Percentiles rank a stretch among this genome's conserved stretches.
These are phyloP conservation scores for Endocarpon pusillum DNA, from an alignment of 495 filamentous ascomycete genomes.

Conservation along the genomic window DNA sequence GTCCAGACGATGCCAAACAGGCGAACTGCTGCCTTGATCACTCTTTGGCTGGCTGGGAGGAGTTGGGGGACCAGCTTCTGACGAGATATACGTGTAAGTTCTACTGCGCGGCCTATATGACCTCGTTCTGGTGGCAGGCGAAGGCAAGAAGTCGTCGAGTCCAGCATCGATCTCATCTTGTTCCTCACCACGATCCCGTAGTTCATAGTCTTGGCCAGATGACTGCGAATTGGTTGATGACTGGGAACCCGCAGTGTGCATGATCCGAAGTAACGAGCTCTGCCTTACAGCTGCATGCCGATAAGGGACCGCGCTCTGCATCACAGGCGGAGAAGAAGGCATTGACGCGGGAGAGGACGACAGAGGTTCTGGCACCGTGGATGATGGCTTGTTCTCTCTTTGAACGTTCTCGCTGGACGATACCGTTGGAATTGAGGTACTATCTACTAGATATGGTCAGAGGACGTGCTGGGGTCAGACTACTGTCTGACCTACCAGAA, in stretches of 20 bases:
- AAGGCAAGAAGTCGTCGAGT: not conserved
- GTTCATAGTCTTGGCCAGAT: not conserved
- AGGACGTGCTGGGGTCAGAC: too few species aligned
- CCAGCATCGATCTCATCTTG: not conserved
- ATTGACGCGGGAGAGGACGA: not conserved
- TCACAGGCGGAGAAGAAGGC: not conserved
- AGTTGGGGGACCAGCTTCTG: not conserved
- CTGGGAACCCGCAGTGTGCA: slow-evolving; percentile 1
- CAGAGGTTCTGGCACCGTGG: not conserved
- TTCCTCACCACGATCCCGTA: too few species aligned
- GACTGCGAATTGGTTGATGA: not conserved
- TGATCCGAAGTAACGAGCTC: not conserved
- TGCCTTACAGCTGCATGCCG: slow-evolving; percentile 1
- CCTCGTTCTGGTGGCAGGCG: not conserved
- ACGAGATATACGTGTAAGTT: not conserved
- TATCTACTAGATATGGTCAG: too few species aligned
- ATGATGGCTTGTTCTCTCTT: not conserved
- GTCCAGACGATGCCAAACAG: too few species aligned
- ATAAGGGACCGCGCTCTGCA: not conserved
- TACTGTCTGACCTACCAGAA: too few species aligned
- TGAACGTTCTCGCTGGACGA: not conserved
- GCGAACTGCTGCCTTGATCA: too few species aligned
- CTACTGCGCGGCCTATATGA: not conserved
- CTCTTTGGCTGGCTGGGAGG: too few species aligned
- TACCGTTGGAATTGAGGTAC: too few species aligned